Evolutionary conservation across 192 early-diverging fungal genomes (phyloP), one percentile per base, ranked within the genome.

Genomic region (Backusella parvicylindrica): DNA sequence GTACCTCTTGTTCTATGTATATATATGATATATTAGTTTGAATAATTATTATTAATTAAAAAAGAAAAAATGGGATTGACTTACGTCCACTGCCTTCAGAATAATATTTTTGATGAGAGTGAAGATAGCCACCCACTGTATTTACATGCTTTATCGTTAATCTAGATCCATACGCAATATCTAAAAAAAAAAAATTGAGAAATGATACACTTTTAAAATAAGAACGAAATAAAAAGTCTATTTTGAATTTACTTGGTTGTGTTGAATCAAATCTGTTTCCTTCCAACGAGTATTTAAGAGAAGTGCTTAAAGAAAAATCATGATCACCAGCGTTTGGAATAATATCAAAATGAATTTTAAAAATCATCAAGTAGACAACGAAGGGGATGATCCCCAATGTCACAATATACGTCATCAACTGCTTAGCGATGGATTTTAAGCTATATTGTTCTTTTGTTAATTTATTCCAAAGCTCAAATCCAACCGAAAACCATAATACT

Each of bases 261-360:
- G 81, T 82, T 41, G 79, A 73, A 31, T 83, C 37, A 37, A 93
- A 75, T 15, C 81, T 81, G 74, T 88, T 91, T 18, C 96, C 97
- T 8, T 80, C 77, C 0, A 99, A 86, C n/a, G 92, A 89, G 71
- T 91, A 89, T 79, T 96, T 92, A 84, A 99, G 95, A 68, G 90
- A 86, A 64, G 95, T 89, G 74, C 92, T 95, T 90, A 98, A 92
- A 74, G 97, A 97, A 1, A 91, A 92, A 82, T 98, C 95, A 53
- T 96, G 96, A 36, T 95, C 93, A 18, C 97, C 97, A 53, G 86
- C 84, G 71, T 88, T 86, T 49, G 81, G 79, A 60, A 97, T 82
- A 12, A 94, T 81, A 36, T 81, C 78, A 85, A 99, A 99, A 82
- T 99, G 96, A 64, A 96, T 83, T 73, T 91, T 90, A 83, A 98